Conservation (phyloP, 2,329 filamentous ascomycete species). For the Fusarium sp. region DNA sequence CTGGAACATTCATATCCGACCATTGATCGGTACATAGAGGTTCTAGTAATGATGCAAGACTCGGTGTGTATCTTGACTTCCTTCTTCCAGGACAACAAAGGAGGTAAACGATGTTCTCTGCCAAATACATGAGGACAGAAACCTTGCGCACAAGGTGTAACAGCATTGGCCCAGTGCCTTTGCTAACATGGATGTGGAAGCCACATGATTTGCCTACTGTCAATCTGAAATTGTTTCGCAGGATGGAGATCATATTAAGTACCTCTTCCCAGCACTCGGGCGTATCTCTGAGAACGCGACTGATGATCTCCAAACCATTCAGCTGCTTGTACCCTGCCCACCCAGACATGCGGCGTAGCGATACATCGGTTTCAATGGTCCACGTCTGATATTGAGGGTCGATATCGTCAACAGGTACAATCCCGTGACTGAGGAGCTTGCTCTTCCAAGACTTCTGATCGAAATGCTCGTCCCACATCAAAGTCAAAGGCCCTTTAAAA, state of each 20-base stretch:
- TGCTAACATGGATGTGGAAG: constrained; percentile 31
- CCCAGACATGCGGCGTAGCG: background rate
- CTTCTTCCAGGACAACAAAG: constrained; percentile 13
- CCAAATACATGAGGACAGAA: constrained; percentile 18
- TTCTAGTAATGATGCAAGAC: background rate
- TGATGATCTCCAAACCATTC: constrained; percentile 19
- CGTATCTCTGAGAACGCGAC: constrained; percentile 18
- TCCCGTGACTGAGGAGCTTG: background rate
- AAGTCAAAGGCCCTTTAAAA: background rate
- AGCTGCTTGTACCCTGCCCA: constrained; percentile 22
- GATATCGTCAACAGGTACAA: background rate
- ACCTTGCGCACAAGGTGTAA: constrained; percentile 21
- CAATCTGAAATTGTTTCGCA: constrained; percentile 23
- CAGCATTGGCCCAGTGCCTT: constrained; percentile 6
- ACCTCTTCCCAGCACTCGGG: constrained; percentile 25
- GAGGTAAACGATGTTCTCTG: constrained; percentile 26
- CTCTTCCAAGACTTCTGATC: background rate
- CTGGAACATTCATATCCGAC: background rate
- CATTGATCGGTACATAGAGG: background rate
- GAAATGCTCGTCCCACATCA: background rate
- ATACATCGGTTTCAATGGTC: constrained; percentile 9
- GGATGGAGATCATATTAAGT: constrained; percentile 19
- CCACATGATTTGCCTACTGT: constrained; percentile 7
- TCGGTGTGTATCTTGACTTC: background rate
- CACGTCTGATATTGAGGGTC: constrained; percentile 18